A percentile compares a stretch with the other conserved stretches of the same genome.
phyloP scores from a whole-genome alignment of 192 early-diverging fungal species.

The Gorgonomyces haynaldii region DNA sequence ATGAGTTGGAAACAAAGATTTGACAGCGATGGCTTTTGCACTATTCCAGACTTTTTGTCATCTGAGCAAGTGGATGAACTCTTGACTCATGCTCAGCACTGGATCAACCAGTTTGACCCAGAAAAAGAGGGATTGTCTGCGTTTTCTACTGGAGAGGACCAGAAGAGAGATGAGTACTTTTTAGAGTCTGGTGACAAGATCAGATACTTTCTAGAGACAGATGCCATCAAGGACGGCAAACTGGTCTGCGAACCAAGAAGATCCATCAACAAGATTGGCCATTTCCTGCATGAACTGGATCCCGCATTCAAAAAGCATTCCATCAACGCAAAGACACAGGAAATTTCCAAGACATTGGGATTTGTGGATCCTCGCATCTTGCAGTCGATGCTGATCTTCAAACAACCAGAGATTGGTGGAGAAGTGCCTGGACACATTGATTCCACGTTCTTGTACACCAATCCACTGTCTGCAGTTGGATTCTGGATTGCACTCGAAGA shows the following conservation, averaged over 20 bases:
- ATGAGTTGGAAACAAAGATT: no score
- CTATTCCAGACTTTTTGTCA: slow-evolving; percentile 58
- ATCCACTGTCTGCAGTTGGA: slow-evolving; percentile 70
- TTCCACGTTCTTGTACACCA: slow-evolving; percentile 82
- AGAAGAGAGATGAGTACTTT: slow-evolving; percentile 84
- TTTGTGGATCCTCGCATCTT: slow-evolving; percentile 63
- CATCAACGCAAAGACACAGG: slow-evolving; percentile 33
- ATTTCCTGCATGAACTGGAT: slow-evolving; percentile 69
- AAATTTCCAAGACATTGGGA: slow-evolving; percentile 45
- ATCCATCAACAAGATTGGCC: slow-evolving; percentile 70
- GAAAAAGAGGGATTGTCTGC: slow-evolving; percentile 61
- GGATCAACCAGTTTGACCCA: slow-evolving; percentile 51
- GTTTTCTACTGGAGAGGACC: slow-evolving; percentile 65
- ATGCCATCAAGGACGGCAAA: slow-evolving; percentile 54
- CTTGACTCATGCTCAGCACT: slow-evolving; percentile 29
- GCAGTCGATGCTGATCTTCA: slow-evolving; percentile 89
- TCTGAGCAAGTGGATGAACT: slow-evolving; percentile 29
- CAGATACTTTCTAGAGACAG: slow-evolving; percentile 81
- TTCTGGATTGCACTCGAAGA: slow-evolving; percentile 92
- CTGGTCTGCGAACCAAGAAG: slow-evolving; percentile 48
- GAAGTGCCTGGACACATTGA: slow-evolving; percentile 82
- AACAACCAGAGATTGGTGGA: slow-evolving; percentile 52
- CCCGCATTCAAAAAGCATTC: slow-evolving; percentile 63
- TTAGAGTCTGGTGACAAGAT: slow-evolving; percentile 70
- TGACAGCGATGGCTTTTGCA: slow-evolving; percentile 44